These are phyloP conservation scores for Colletotrichum sp. DNA, from an alignment of 2,329 filamentous ascomycete genomes.

Conservation along the genomic window DNA sequence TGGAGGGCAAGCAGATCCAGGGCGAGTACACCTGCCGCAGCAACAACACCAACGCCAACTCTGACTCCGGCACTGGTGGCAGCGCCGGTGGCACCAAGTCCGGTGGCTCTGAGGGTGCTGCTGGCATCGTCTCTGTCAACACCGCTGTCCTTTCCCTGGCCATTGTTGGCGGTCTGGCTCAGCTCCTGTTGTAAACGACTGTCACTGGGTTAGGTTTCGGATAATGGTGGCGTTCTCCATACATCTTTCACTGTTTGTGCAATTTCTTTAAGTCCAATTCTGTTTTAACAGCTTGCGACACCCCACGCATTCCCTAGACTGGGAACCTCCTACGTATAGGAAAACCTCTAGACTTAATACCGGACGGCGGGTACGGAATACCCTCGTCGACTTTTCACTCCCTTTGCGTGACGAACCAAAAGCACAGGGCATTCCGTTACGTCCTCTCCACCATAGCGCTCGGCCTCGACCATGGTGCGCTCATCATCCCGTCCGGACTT, in stretches of 20 bases:
- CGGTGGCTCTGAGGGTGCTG: conserved; percentile 43
- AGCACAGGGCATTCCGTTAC: conserved; percentile 3
- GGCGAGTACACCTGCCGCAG: conserved; percentile 56
- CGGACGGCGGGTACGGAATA: conserved; percentile 23
- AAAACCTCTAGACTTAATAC: conserved; percentile 51
- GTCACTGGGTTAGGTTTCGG: conserved; percentile 9
- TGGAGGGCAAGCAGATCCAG: conserved; percentile 45
- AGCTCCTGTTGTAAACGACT: conserved; percentile 52
- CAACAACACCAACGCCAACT: conserved; percentile 58
- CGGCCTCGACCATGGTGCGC: background rate
- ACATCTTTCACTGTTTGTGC: conserved; percentile 21
- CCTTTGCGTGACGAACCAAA: conserved; percentile 22
- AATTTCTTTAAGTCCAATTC: conserved; percentile 18
- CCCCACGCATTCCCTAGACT: conserved; percentile 15
- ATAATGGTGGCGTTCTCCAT: conserved; percentile 24
- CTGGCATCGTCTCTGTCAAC: conserved; percentile 52
- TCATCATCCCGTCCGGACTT: background rate
- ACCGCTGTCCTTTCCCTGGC: conserved; percentile 51
- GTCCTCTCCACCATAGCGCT: background rate
- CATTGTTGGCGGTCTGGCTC: conserved; percentile 51
- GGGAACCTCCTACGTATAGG: conserved; percentile 40
- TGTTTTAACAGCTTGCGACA: conserved; percentile 16
- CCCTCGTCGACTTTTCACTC: conserved; percentile 31
- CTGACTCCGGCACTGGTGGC: conserved; percentile 39
- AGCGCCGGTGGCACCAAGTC: conserved; percentile 28